Base-by-base conservation (phyloP, 306 rosid genomes). In the Cicer cuneatum region DNA sequence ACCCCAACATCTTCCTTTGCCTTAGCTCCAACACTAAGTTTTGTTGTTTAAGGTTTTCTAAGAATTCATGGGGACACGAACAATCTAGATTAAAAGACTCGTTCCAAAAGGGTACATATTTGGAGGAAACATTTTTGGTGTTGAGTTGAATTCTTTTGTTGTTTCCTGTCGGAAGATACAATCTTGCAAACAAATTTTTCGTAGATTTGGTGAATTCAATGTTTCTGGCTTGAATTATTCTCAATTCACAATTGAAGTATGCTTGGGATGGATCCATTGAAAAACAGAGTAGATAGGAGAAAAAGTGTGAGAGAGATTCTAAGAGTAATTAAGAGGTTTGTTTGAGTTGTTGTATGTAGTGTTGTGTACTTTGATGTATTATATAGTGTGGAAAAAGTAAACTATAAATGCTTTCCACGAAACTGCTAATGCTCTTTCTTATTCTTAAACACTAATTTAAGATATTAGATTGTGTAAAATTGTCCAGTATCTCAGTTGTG, bases 21-120 rank as follows among this genome's bases (percentile, higher is more conserved):
- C 96, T 77, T n/a, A 94, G 86, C 86, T 94, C 97, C 45, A 94
- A 83, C 29, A 86, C 85, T 21, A 92, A 69, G 42, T 57, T 90
- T 39, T 87, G 86, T 59, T 87, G 81, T 79, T 75, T 72, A 12
- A 94, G 85, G 54, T 29, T 72, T 6, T 85, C 82, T 66, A 89
- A 54, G 75, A 89, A 82, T 21, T 81, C 84, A 15, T 73, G 66
- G 6, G 74, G 72, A 14, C 95, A 92, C 8, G 72, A 73, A 67
- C 99, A 94, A 41, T 88, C 96, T 69, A 94, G 63, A 33, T 71
- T 82, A 69, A 92, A 83, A 57, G 93, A 81, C 35, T 94, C 87
- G 24, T 90, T 76, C 97, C 97, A 94, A 45, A 79, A 76, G 49
- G 85, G 88, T 6, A 61, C 76, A 9, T 74, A 51, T 40, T 62